These are phyloP conservation scores for Claviceps purpurea DNA, from an alignment of 2,329 filamentous ascomycete species.

Conservation along the genomic window DNA sequence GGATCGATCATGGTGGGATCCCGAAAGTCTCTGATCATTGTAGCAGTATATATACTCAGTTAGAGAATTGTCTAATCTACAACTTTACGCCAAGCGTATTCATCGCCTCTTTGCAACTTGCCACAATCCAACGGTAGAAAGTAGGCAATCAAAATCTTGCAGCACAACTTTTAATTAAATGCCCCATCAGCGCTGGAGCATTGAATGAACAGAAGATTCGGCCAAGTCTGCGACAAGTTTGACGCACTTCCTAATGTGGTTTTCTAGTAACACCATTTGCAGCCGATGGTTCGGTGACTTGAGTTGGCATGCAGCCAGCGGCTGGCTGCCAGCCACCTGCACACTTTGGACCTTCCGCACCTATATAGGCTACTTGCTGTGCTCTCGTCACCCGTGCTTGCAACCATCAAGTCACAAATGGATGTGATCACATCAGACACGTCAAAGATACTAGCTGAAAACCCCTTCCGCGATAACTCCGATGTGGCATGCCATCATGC, in stretches of 20 bases:
- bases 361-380: too few relatives aligned
- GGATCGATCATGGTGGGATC: conserved; percentile 27
- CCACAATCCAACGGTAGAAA: not conserved
- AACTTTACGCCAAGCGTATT: too few relatives aligned
- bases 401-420: not conserved
- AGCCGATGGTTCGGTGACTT: not conserved
- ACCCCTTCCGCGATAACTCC: too few relatives aligned
- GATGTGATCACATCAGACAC: not conserved
- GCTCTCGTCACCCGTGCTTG: too few relatives aligned
- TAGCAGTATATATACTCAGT: conserved; percentile 9
- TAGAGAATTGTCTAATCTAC: not conserved
- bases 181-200: too few relatives aligned
- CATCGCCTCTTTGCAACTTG: not conserved
- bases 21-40: conserved; percentile 25
- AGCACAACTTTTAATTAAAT: too few relatives aligned
- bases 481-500: not conserved
- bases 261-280: not conserved
- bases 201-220: not conserved
- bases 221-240: not conserved
- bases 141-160: too few relatives aligned
- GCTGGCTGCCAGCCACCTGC: not conserved
- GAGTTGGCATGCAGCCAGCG: not conserved
- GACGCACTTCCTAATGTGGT: not conserved
- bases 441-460: too few relatives aligned
- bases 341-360: too few relatives aligned